A percentile compares a stretch with the other conserved stretches of the same genome.
These are phyloP conservation scores for Echium plantagineum DNA, from an alignment of 257 asterid genomes.

Conservation along the genomic window DNA sequence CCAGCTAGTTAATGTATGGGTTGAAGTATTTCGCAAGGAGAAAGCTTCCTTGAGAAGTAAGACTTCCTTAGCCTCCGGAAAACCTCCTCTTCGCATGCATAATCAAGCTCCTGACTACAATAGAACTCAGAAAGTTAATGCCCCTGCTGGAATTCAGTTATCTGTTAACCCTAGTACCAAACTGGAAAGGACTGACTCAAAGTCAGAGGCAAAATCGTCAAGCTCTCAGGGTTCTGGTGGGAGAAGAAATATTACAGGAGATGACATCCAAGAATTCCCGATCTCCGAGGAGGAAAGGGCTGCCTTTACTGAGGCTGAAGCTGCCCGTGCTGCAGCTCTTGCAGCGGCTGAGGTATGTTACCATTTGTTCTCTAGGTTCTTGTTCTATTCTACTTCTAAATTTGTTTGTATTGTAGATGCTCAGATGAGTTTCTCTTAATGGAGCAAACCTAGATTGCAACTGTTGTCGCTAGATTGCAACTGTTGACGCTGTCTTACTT, in stretches of 20 bases:
- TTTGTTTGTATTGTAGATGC: not conserved
- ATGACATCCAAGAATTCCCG: conserved; percentile 35
- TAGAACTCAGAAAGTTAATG: conserved; percentile 23
- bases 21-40: conserved; percentile 89
- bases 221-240: conserved; percentile 46
- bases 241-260: conserved; percentile 29
- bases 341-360: conserved; percentile 93
- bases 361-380: not conserved
- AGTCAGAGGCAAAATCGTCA: conserved; percentile 38
- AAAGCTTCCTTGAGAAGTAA: conserved; percentile 63
- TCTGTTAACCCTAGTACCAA: conserved; percentile 23
- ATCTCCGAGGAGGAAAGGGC: conserved; percentile 89
- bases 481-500: not conserved
- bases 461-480: no score
- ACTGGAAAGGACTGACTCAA: conserved; percentile 28
- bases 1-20: conserved; percentile 95
- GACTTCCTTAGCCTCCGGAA: conserved; percentile 40
- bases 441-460: not conserved
- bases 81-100: conserved; percentile 57
- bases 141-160: conserved; percentile 22
- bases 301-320: conserved; percentile 90
- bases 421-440: not conserved
- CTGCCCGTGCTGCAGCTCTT: conserved; percentile 81
- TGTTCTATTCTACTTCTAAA: not conserved
- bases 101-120: conserved; percentile 27